Evolutionary conservation across 1,284 basidiomycete species (phyloP), one percentile per base, ranked within the genome.

Genomic region (Melampsora americana): DNA sequence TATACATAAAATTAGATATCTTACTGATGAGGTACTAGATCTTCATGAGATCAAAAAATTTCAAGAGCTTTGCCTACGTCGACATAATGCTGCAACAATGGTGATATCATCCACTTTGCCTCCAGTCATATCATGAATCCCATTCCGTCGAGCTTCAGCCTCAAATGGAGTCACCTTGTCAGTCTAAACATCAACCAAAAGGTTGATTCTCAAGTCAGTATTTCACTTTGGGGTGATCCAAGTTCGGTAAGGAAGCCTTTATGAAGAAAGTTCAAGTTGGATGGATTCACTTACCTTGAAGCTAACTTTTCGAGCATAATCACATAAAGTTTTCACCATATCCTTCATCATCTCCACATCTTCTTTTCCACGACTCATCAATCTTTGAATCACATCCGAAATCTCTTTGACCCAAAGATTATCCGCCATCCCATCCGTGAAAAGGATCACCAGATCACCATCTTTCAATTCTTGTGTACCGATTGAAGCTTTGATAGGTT

Each of bases 81-180:
- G 50, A 16, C 62, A 62, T 18, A 74, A 53, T 3, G 64, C 48
- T 5, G 59, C 65, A 0, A 74, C 50, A 23, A 74, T 28, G 9
- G 72, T 74, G 64, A 74, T 61, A 66, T 74, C 72, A 48, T 74
- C 72, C 18, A 60, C 35, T 18, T 74, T 74, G 5, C 72, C 72
- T 26, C 72, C 72, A 20, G 32, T 74, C 72, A 67, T 56, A 39
- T 74, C 72, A 61, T 66, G 48, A 39, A 74, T 67, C n/a, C 42
- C 50, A 61, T 74, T 26, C 28, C 59, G 62, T 16, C 46, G n/a
- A 44, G 72, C 72, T 44, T 74, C 64, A 9, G 50, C 50, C 53
- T 67, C 72, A n/a, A 74, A 67, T 6, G 72, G 72, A 12, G 72
- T 74, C 12, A 66, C 35, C n/a, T 62, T 50, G 26, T 60, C 35